phyloP scores from a whole-genome alignment of 2,329 filamentous ascomycete species.

The Rutstroemia sp. region DNA sequence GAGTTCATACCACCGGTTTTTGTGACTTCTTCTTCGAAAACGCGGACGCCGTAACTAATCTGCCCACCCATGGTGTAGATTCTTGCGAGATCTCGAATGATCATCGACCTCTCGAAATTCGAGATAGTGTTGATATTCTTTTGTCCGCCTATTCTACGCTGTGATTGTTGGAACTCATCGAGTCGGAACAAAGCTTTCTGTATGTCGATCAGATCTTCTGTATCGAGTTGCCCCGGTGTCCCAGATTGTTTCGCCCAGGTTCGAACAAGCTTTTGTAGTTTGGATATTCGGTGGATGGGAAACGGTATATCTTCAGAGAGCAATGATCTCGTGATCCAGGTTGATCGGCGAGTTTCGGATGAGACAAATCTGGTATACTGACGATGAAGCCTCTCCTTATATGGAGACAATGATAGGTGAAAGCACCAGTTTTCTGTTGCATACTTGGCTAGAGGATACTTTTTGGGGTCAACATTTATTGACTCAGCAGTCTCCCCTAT shows the following conservation, averaged over 20 bases:
- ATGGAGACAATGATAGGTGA: conserved; percentile 3
- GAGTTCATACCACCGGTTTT: conserved; percentile 7
- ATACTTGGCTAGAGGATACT: conserved; percentile 6
- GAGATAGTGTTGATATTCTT: conserved; percentile 2
- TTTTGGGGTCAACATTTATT: neutral
- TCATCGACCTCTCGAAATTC: conserved; percentile 8
- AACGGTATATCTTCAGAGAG: conserved; percentile 5
- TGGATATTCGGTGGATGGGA: conserved; percentile 7
- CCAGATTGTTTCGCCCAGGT: conserved; percentile 3
- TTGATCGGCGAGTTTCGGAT: conserved; percentile 1
- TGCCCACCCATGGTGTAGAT: conserved; percentile 7
- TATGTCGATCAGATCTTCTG: conserved; percentile 7
- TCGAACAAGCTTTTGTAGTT: conserved; percentile 6
- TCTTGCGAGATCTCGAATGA: conserved; percentile 5
- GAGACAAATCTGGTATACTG: conserved; percentile 7
- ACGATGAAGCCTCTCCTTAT: neutral
- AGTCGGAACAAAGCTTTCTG: conserved; percentile 4
- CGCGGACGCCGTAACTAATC: conserved; percentile 2
- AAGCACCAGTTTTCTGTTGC: conserved; percentile 8
- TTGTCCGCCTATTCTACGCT: neutral
- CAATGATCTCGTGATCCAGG: conserved; percentile 7
- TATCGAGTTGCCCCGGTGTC: neutral
- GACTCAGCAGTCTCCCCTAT: neutral
- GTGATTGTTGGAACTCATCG: conserved; percentile 7
- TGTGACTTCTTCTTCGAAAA: conserved; percentile 7